phyloP scores from a whole-genome alignment of 1,284 basidiomycete species.

The Microbotryum intermedium region DNA sequence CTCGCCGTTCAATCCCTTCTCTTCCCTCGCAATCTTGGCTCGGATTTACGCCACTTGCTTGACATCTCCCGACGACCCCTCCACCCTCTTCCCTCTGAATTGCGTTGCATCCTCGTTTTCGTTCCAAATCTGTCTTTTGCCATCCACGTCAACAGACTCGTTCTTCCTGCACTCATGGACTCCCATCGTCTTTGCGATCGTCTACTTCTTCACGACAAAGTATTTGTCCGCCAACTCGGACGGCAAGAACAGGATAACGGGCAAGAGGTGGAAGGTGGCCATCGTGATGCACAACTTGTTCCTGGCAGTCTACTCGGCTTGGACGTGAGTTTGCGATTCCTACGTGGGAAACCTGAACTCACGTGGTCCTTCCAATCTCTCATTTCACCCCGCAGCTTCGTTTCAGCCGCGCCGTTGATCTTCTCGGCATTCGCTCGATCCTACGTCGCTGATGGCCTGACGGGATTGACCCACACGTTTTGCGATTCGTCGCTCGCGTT shows the following conservation, averaged over 20 bases:
- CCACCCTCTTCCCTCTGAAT: too few relatives aligned
- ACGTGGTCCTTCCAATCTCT: not conserved
- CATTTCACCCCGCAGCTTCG: slow-evolving; percentile 4
- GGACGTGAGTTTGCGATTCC: slow-evolving; percentile 23
- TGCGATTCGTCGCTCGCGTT: slow-evolving; percentile 37
- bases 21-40: not conserved
- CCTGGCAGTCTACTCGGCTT: slow-evolving; percentile 35
- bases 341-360: not conserved
- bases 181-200: slow-evolving; percentile 17
- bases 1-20: not conserved
- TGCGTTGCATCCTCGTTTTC: too few relatives aligned
- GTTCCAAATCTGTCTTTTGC: too few relatives aligned
- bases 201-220: slow-evolving; percentile 25
- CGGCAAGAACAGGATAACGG: slow-evolving; percentile 32
- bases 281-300: slow-evolving; percentile 38
- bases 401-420: slow-evolving; percentile 22
- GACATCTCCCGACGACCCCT: too few relatives aligned
- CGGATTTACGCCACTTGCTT: too few relatives aligned
- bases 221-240: slow-evolving; percentile 22
- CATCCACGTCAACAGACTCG: not conserved
- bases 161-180: slow-evolving; percentile 13
- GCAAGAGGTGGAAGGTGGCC: slow-evolving; percentile 26
- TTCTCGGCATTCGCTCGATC: not conserved
- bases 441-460: not conserved
- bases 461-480: slow-evolving; percentile 35